A percentile compares a stretch with the other conserved stretches of the same genome.
These are phyloP conservation scores for Penicillium turbatum DNA, from an alignment of 495 filamentous ascomycete genomes.

Conservation along the genomic window DNA sequence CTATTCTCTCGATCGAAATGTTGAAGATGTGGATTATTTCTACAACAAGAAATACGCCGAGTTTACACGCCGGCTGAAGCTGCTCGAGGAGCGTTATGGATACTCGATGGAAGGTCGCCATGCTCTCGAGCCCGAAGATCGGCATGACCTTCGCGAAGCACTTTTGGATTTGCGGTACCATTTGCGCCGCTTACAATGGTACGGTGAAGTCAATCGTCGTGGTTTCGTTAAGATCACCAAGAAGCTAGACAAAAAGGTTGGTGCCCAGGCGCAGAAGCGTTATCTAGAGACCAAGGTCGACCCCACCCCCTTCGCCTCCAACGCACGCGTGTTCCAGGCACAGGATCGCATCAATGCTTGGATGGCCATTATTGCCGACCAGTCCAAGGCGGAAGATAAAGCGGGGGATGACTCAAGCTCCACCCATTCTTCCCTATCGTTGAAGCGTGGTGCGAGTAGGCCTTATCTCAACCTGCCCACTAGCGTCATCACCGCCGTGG, in stretches of 20 bases:
- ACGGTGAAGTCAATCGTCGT: slow-evolving; percentile 90
- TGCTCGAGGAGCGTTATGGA: slow-evolving; percentile 82
- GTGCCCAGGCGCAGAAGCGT: slow-evolving; percentile 65
- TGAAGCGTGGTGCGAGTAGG: slow-evolving; percentile 66
- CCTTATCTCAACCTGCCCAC: slow-evolving; percentile 65
- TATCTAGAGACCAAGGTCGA: slow-evolving; percentile 89
- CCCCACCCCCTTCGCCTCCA: slow-evolving; percentile 76
- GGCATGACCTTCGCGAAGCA: slow-evolving; percentile 82
- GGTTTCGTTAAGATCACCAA: slow-evolving; percentile 98
- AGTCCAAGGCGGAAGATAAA: slow-evolving; percentile 58
- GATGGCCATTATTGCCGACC: slow-evolving; percentile 63
- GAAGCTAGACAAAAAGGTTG: slow-evolving; percentile 90
- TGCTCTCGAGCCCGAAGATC: slow-evolving; percentile 65
- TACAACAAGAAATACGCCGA: slow-evolving; percentile 94
- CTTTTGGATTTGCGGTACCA: slow-evolving; percentile 83
- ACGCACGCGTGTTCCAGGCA: slow-evolving; percentile 56
- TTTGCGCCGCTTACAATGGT: slow-evolving; percentile 91
- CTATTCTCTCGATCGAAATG: slow-evolving; percentile 88
- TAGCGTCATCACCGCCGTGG: slow-evolving; percentile 63
- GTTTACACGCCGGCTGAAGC: slow-evolving; percentile 70
- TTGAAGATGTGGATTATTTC: slow-evolving; percentile 91
- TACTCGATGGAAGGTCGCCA: slow-evolving; percentile 47
- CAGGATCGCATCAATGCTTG: slow-evolving; percentile 84
- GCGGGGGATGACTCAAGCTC: slow-evolving; percentile 66
- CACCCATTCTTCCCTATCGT: slow-evolving; percentile 62